These are phyloP conservation scores for Wickerhamomyces chambardii DNA, from an alignment of 805 yeast species.

Conservation along the genomic window DNA sequence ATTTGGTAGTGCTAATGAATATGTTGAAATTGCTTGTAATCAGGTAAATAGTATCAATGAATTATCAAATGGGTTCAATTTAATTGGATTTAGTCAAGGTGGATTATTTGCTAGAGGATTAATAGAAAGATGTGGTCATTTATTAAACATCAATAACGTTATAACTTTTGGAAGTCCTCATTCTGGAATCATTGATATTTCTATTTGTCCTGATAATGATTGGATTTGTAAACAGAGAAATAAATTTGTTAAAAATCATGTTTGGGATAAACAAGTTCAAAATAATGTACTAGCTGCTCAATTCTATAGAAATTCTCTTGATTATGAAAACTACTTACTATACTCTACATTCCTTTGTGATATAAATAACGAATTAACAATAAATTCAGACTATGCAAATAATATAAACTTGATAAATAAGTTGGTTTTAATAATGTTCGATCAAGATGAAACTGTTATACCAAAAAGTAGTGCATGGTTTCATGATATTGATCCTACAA, in stretches of 20 bases:
- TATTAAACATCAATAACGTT: constrained; percentile 34
- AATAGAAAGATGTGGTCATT: constrained; percentile 44
- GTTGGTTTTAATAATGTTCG: constrained; percentile 52
- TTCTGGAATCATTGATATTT: constrained; percentile 63
- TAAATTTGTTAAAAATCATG: constrained; percentile 42
- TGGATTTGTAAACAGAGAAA: constrained; percentile 55
- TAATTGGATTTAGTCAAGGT: constrained; percentile 78
- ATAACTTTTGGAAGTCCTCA: constrained; percentile 81
- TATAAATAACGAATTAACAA: constrained; percentile 50
- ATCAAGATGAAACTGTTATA: constrained; percentile 55
- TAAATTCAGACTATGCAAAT: constrained; percentile 26
- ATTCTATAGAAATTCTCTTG: constrained; percentile 55
- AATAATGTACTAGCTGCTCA: constrained; percentile 59
- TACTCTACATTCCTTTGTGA: constrained; percentile 54
- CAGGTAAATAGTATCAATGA: constrained; percentile 37
- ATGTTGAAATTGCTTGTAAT: constrained; percentile 47
- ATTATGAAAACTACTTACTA: constrained; percentile 44
- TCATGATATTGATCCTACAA: constrained; percentile 36
- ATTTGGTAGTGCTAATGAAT: constrained; percentile 48
- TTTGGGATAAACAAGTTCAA: constrained; percentile 53
- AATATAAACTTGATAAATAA: constrained; percentile 35
- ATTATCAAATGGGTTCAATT: constrained; percentile 51
- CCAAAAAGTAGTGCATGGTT: constrained; percentile 72
- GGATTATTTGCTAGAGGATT: constrained; percentile 70
- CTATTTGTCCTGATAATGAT: constrained; percentile 43